Evolutionary conservation across 768 basidiomycete genomes (phyloP), one percentile per base, ranked within the genome.

Genomic region (Mycena chlorophos): DNA sequence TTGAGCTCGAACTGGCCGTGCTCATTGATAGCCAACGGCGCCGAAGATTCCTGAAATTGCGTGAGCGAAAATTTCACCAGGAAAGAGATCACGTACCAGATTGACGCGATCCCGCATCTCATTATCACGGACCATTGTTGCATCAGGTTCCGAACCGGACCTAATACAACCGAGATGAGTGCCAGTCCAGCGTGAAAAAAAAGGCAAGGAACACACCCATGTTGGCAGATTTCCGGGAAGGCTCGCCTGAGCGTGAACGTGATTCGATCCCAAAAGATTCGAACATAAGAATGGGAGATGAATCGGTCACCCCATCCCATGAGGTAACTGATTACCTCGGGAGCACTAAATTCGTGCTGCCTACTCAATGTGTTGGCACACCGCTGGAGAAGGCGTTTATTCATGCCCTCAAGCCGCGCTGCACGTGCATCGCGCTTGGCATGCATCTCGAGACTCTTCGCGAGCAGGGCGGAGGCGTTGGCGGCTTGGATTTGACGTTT

Each of bases 231-330:
- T 1, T 22, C 31, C 1, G 61, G 64, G 25, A 54, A 66, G 2
- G 39, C 42, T 31, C 25, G 27, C n/a, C 63, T 62, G 8, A 69
- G n/a, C 0, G 61, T 58, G 14, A 4, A 3, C 5, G 56, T 39
- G 4, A 60, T 57, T 3, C 28, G 28, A 13, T 68, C 63, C 74
- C 72, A 76, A 38, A 70, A 75, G 0, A 80, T 68, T 0, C 64
- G 50, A 0, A 61, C 62, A 51, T 71, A 80, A 16, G 59, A 29
- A 51, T 79, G 78, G 0, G 75, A 79, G 16, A 62, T 50, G 25
- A 64, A 75, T 0, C 56, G 45, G 46, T 79, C 77, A 0, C 71
- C 72, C 75, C 73, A 78, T 2, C 74, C 76, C 74, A 76, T 78
- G 0, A 80, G 40, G 42, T 77, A 74, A 8, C 64, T 66, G 0